Conservation (phyloP, 2,329 filamentous ascomycete species). For the Microdochium trichocladiopsis region DNA sequence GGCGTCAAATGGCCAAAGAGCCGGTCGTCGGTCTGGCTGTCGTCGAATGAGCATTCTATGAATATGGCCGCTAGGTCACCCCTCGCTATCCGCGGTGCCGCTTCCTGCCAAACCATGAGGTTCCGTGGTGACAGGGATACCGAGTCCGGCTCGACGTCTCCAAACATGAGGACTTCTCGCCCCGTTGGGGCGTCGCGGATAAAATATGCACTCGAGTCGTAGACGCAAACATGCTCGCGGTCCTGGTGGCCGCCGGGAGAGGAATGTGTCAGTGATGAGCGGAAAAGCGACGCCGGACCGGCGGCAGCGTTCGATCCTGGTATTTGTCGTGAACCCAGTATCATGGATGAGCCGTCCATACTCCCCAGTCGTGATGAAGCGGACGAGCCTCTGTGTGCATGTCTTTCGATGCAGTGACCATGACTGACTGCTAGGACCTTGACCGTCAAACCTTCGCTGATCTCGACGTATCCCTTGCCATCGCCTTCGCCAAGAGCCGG, state of each 20-base stretch:
- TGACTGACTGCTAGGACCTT: constrained; percentile 85
- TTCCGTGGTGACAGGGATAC: constrained; percentile 79
- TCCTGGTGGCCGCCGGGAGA: constrained; percentile 11
- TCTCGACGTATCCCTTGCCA: constrained; percentile 75
- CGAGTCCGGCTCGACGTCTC: constrained; percentile 89
- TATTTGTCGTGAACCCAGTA: constrained; percentile 12
- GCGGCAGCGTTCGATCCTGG: constrained; percentile 15
- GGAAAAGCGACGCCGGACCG: constrained; percentile 14
- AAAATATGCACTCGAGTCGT: constrained; percentile 91
- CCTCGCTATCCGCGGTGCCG: constrained; percentile 72
- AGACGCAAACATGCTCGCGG: constrained; percentile 56
- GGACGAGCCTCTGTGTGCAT: constrained; percentile 57
- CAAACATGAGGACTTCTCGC: constrained; percentile 84
- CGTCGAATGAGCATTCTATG: constrained; percentile 92
- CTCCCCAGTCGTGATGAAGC: constrained; percentile 43
- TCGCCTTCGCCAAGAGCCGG: constrained; percentile 75
- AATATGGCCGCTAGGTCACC: constrained; percentile 75
- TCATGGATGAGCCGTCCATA: constrained; percentile 29
- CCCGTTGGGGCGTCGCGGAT: constrained; percentile 67
- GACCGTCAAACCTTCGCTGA: constrained; percentile 83
- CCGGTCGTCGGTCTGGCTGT: constrained; percentile 67
- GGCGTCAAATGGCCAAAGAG: constrained; percentile 89
- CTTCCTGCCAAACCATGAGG: constrained; percentile 76
- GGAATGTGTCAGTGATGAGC: constrained; percentile 12
- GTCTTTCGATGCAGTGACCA: constrained; percentile 75